Conservation (phyloP, 306 rosid species). For the Albizia julibrissin region DNA sequence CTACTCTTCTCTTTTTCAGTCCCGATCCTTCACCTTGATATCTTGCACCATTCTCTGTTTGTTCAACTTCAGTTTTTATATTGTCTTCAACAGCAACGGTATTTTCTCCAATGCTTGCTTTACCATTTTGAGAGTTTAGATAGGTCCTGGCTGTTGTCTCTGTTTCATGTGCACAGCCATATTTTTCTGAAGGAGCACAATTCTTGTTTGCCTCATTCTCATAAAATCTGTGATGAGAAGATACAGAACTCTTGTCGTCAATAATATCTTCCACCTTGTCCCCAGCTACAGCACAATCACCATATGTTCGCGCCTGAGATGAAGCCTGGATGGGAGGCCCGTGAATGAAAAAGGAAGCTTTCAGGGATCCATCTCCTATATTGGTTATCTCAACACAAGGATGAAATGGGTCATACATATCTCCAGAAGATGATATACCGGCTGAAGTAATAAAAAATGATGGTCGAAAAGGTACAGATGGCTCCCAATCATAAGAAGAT, state of each 20-base stretch:
- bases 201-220: constrained; percentile 53
- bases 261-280: constrained; percentile 50
- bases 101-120: constrained; percentile 42
- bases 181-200: constrained; percentile 48
- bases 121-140: constrained; percentile 51
- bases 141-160: constrained; percentile 63
- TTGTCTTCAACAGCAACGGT: constrained; percentile 38
- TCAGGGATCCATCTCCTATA: constrained; percentile 59
- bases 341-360: constrained; percentile 53
- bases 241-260: constrained; percentile 74
- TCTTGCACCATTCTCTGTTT: constrained; percentile 34
- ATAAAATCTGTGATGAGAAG: constrained; percentile 63
- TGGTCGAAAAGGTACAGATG: constrained; percentile 89
- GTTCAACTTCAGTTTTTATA: constrained; percentile 36
- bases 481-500: constrained; percentile 78
- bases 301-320: constrained; percentile 38
- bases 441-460: constrained; percentile 70
- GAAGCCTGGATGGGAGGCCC: constrained; percentile 49
- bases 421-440: constrained; percentile 50
- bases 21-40: constrained; percentile 52
- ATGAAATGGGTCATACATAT: constrained; percentile 69
- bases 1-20: constrained; percentile 50
- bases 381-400: constrained; percentile 79
- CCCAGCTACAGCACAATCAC: constrained; percentile 51
- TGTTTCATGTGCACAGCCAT: constrained; percentile 47